phyloP scores from a whole-genome alignment of 176 grass and related monocot species.

The Carex pumila region DNA sequence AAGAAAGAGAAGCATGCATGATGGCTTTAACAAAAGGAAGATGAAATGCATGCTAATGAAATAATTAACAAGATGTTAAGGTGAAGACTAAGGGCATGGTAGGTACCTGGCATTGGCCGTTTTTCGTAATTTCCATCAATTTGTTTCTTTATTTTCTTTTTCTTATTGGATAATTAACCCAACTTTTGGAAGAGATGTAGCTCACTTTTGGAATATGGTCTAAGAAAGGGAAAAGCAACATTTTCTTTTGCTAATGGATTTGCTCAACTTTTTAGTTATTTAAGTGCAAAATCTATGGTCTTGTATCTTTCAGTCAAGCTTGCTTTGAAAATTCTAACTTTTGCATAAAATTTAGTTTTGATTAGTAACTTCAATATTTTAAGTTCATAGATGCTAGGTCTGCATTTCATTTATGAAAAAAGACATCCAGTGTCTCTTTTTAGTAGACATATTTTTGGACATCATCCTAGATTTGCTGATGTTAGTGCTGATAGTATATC shows the following conservation, averaged over 20 bases:
- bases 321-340: neutral
- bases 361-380: slow-evolving; percentile 3
- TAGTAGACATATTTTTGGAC: neutral
- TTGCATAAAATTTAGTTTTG: slow-evolving; percentile 10
- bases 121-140: slow-evolving; percentile 46
- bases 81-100: slow-evolving; percentile 25
- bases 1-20: slow-evolving; percentile 23
- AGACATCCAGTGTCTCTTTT: neutral
- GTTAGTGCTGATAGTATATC: neutral
- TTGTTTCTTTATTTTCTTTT: slow-evolving; percentile 15
- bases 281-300: neutral
- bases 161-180: slow-evolving; percentile 25
- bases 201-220: slow-evolving; percentile 5
- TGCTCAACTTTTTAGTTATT: neutral
- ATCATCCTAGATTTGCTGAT: neutral
- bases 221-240: slow-evolving; percentile 7
- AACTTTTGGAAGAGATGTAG: slow-evolving; percentile 24
- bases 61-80: slow-evolving; percentile 11
- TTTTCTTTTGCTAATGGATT: slow-evolving; percentile 7
- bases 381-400: neutral
- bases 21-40: slow-evolving; percentile 19
- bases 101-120: slow-evolving; percentile 54
- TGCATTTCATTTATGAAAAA: neutral
- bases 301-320: neutral
- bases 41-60: neutral